These are phyloP conservation scores for Lichtheimia ramosa DNA, from an alignment of 371 early-diverging fungal genomes.

Conservation along the genomic window DNA sequence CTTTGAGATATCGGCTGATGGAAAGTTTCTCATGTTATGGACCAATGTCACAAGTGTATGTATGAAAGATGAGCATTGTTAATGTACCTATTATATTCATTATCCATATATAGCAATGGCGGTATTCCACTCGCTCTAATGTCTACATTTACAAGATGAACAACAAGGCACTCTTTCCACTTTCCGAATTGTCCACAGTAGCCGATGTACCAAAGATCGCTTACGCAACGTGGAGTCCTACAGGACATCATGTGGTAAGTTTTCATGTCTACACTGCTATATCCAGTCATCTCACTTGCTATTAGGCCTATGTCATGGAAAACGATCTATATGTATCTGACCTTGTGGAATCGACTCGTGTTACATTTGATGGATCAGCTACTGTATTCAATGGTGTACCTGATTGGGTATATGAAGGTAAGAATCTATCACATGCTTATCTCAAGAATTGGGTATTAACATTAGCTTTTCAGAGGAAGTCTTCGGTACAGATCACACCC, in stretches of 20 bases:
- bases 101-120: slow-evolving; percentile 62
- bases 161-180: slow-evolving; percentile 53
- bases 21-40: slow-evolving; percentile 72
- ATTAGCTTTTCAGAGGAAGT: slow-evolving; percentile 74
- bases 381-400: slow-evolving; percentile 92
- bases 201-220: slow-evolving; percentile 41
- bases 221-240: slow-evolving; percentile 80
- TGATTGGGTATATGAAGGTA: slow-evolving; percentile 96
- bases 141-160: slow-evolving; percentile 75
- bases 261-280: neutral
- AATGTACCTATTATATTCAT: too few relatives aligned
- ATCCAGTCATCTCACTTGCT: neutral
- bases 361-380: slow-evolving; percentile 85
- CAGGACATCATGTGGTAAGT: slow-evolving; percentile 68
- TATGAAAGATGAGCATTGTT: neutral
- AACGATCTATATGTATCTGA: slow-evolving; percentile 86
- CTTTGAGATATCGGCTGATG: slow-evolving; percentile 74
- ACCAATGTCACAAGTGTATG: slow-evolving; percentile 58
- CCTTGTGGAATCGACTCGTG: slow-evolving; percentile 59
- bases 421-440: neutral
- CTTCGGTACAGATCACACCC: slow-evolving; percentile 59
- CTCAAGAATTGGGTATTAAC: neutral
- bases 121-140: slow-evolving; percentile 79
- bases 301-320: slow-evolving; percentile 78
- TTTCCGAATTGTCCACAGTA: slow-evolving; percentile 49